Evolutionary conservation across 2,329 filamentous ascomycete genomes (phyloP), one percentile per base, ranked within the genome.

Genomic region (Trichoderma oligosporum): DNA sequence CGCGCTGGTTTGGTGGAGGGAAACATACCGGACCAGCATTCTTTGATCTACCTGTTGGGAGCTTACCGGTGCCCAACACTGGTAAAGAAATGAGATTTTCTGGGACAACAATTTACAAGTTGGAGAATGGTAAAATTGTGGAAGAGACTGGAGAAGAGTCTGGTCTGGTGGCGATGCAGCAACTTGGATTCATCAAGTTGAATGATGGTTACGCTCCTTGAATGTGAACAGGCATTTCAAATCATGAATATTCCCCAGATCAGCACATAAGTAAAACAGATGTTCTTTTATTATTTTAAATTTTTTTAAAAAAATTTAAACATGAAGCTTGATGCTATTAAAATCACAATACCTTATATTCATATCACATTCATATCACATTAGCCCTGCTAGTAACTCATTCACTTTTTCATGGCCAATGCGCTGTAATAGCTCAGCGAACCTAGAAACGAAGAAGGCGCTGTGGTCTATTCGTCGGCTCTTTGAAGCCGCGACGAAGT

Each of bases 11-110:
- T 16, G 60, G 60, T 1, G 60, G 60, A 9, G 60, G 60, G 2
- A 60, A 47, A n/a, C 58, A 61, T 33, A 61, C 60, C 7, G 60
- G 60, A n/a, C 54, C 48, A 14, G 60, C 60, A 12, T 61, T 61
- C 25, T 36, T 14, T 20, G 60, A 61, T 11, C 38, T 61, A 6
- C 41, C 58, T 25, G 47, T 61, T 7, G 60, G 60, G 4, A 54
- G 41, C 18, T 31, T 61, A 5, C 41, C 44, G 1, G 11, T 20
- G 1, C 41, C 60, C 22, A 60, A 61, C 7, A 48, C 56, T n/a
- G 58, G 58, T 7, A 61, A 61, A 41, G 42, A 60, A 31, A 61
- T 61, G 58, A 36, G 47, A 14, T 60, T 60, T 47, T 58, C 59
- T 8, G 59, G 57, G 12, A 62, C 57, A 7, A 62, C 57, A 38